Base-by-base conservation (phyloP, 2,329 filamentous ascomycete species). In the Claviceps capensis region DNA sequence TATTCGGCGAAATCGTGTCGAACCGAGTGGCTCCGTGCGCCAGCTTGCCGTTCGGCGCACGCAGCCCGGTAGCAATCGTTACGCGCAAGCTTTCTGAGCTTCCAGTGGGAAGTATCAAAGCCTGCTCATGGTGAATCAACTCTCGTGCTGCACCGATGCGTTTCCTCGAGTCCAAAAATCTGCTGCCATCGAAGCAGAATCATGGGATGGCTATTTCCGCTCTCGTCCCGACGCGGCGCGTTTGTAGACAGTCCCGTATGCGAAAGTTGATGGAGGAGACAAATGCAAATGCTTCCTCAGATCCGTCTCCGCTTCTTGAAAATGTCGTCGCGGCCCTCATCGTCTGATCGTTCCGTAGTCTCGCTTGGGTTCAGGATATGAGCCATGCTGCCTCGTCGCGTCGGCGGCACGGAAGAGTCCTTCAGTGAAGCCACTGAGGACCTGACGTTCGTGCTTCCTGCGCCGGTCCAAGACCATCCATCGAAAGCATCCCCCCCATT, bases 251-350 rank as follows among this genome's bases (percentile, higher is more conserved):
- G 8, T 17, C 2, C 5, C 19, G 17, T 43, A 13, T 17, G 19
- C 4, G 11, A 23, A 6, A 13, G 19, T 7, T 26, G 22, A 23
- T 23, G 42, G 13, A 23, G 22, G 5, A 14, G 14, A 19, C 22
- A 22, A 22, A 22, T 4, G 17, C 17, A 13, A 22, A 16, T 44
- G n/a, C 22, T 9, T 45, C 49, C 79, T 58, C 76, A 71, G 58
- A 82, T 66, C 51, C 81, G 72, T 65, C 83, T 83, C 53, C 81
- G 72, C 63, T 84, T 84, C 45, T 78, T 70, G 57, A 80, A 78
- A 11, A 79, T 77, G 22, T 81, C 77, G 22, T 74, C 76, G 36
- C 77, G 67, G 0, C 68, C 68, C 44, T 78, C 76, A 46, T 76
- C 76, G 52, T 79, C 74, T 5, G 76, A 73, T 40, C 74, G 68